These are phyloP conservation scores for Diddensiella santjacobensis DNA, from an alignment of 805 yeast genomes.

Conservation along the genomic window DNA sequence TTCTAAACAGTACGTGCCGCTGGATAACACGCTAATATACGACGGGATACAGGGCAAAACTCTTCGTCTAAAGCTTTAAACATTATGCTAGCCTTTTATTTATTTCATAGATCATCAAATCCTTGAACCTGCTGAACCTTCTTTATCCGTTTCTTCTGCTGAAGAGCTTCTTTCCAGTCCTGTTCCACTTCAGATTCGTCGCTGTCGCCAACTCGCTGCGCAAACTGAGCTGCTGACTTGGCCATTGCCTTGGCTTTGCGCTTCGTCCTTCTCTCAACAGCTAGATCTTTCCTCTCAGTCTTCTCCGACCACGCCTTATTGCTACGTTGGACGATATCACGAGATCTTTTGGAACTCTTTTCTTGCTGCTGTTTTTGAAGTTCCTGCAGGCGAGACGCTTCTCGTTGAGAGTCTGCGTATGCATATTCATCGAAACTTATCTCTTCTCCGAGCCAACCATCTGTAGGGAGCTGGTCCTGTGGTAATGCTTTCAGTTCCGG, in stretches of 20 bases:
- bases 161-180: constrained; percentile 88
- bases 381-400: constrained; percentile 55
- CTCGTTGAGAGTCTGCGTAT: constrained; percentile 64
- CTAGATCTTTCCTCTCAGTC: constrained; percentile 55
- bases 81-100: not conserved
- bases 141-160: constrained; percentile 55
- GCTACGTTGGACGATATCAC: constrained; percentile 32
- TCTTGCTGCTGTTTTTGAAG: constrained; percentile 40
- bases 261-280: constrained; percentile 62
- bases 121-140: constrained; percentile 23
- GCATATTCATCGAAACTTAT: constrained; percentile 66
- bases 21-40: constrained; percentile 64
- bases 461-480: constrained; percentile 50
- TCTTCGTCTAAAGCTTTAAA: constrained; percentile 12
- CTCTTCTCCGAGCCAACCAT: constrained; percentile 68
- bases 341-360: constrained; percentile 38
- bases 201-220: constrained; percentile 33
- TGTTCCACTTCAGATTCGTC: constrained; percentile 43
- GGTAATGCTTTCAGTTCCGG: constrained; percentile 67
- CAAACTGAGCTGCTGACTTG: constrained; percentile 42
- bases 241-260: constrained; percentile 64
- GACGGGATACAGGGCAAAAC: constrained; percentile 62
- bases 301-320: constrained; percentile 82
- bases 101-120: constrained; percentile 26
- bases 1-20: constrained; percentile 77